Evolutionary conservation across 345 rosid species (phyloP), one percentile per base, ranked within the genome.

Genomic region (Cardiospermum halicacabum): DNA sequence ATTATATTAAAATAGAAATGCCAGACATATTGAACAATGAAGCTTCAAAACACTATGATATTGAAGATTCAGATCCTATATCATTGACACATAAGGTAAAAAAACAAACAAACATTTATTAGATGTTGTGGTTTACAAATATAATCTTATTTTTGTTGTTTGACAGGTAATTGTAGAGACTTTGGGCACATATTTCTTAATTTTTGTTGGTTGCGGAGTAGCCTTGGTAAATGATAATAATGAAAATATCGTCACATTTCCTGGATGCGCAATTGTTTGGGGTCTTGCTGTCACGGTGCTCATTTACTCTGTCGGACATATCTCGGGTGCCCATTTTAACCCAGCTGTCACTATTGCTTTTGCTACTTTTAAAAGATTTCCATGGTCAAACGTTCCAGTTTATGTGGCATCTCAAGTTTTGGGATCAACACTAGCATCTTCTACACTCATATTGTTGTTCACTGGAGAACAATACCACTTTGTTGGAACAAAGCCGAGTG

Each of bases 261-360:
- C 96, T 0, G 95, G 98, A 25, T 87, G 87, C 5, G 61, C 96
- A n/a, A 67, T 77, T 2, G 90, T 85, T 7, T 89, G 95, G 95
- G 95, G 98, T 60, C 74, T 87, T 11, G 80, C 92, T 0, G 98
- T 89, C 56, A 85, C 81, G 92, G 92, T 87, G 5, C 65, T 92
- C 42, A 81, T 85, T 68, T 92, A 89, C 79, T 75, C 98, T n/a
- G 76, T 92, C 1, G 96, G 96, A 19, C 98, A 89, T 68, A 87
- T 92, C 78, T 89, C 96, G 11, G 98, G 98, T 53, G 98, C 96
- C 61, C 96, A 92, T 81, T 89, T 92, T 42, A 89, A 92, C 62
- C 98, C 96, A 3, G 96, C 98, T 7, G 93, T 92, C 72, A 84
- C 98, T 50, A 75, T 92, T 25, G 98, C 98, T 66, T 87, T 89